phyloP scores from a whole-genome alignment of 177 flowering plant genomes.

The Tripterygium wilfordii region DNA sequence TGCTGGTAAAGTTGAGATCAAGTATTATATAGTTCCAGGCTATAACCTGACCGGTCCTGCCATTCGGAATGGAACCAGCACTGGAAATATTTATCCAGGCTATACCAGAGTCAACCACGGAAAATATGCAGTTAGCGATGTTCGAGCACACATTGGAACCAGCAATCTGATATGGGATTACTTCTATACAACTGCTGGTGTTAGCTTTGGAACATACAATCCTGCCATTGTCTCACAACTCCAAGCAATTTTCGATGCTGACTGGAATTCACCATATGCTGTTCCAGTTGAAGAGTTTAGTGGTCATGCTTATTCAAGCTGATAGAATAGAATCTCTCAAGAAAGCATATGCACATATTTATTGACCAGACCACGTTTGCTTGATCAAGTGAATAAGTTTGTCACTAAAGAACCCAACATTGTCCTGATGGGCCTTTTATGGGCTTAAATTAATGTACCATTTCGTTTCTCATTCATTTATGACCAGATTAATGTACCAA shows the following conservation, averaged over 20 bases:
- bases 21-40: slow-evolving; percentile 78
- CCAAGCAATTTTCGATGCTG: slow-evolving; percentile 81
- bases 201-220: slow-evolving; percentile 84
- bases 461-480: too few relatives aligned
- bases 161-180: slow-evolving; percentile 98
- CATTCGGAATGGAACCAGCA: slow-evolving; percentile 30
- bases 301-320: slow-evolving; percentile 13
- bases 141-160: slow-evolving; percentile 83
- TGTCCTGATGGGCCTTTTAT: too few relatives aligned
- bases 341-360: too few relatives aligned
- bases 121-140: slow-evolving; percentile 83
- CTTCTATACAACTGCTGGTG: slow-evolving; percentile 79
- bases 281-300: slow-evolving; percentile 51
- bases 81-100: slow-evolving; percentile 73
- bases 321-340: too few relatives aligned
- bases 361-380: too few relatives aligned
- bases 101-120: slow-evolving; percentile 90
- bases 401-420: too few relatives aligned
- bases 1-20: slow-evolving; percentile 75
- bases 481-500: too few relatives aligned
- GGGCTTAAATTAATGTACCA: too few relatives aligned
- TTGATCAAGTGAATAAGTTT: too few relatives aligned
- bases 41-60: slow-evolving; percentile 88
- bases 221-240: slow-evolving; percentile 77
- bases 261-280: slow-evolving; percentile 89